phyloP scores from a whole-genome alignment of 2,329 filamentous ascomycete species.

The Kalmusia sp. region DNA sequence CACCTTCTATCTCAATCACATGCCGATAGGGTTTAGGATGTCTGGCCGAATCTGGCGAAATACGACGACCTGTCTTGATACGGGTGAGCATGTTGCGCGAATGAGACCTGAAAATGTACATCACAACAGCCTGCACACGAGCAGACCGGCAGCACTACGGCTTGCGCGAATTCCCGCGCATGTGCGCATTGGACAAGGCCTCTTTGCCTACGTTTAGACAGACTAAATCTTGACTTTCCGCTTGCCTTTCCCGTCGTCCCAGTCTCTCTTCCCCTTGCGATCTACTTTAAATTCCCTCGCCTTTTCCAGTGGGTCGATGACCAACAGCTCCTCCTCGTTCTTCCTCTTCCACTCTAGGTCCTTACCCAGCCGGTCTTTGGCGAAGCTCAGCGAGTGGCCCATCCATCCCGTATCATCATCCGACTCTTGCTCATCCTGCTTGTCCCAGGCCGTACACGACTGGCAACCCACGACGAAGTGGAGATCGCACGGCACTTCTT shows the following conservation, averaged over 20 bases:
- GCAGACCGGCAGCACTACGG: not conserved
- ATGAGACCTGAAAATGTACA: not conserved
- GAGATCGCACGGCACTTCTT: constrained; percentile 76
- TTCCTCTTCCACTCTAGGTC: constrained; percentile 88
- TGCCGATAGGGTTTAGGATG: no score
- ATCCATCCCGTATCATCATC: constrained; percentile 75
- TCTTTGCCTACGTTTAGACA: not conserved
- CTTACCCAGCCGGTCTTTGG: constrained; percentile 88
- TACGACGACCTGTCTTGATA: not conserved
- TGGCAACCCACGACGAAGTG: constrained; percentile 97
- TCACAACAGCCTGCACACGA: not conserved
- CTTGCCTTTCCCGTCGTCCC: constrained; percentile 33
- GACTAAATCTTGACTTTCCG: constrained; percentile 26
- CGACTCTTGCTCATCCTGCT: constrained; percentile 68
- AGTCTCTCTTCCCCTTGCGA: constrained; percentile 54
- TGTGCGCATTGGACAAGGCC: not conserved
- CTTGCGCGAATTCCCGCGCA: not conserved
- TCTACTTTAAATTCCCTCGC: constrained; percentile 72
- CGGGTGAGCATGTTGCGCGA: not conserved
- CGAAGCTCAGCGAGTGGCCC: constrained; percentile 83
- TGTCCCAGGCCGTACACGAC: constrained; percentile 87
- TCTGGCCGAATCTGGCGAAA: no score
- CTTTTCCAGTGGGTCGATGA: constrained; percentile 90
- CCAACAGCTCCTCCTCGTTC: constrained; percentile 87
- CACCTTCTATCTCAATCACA: constrained; percentile 10